Conservation (phyloP, 805 yeast species). For the Saccharomycopsis sp. region DNA sequence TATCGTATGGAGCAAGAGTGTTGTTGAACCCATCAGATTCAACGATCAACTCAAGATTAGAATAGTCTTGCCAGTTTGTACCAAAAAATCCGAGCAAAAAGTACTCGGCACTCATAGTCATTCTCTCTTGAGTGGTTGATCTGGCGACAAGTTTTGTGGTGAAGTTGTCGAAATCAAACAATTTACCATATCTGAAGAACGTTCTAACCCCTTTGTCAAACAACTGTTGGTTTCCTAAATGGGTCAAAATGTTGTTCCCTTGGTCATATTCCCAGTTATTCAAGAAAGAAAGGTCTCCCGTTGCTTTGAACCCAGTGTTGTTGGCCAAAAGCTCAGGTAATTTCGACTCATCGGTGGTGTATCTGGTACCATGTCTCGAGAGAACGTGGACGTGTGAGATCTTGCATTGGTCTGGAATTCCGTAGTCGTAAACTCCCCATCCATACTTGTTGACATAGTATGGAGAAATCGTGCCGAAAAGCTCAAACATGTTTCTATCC, state of each 20-base stretch:
- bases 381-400: slow-evolving; percentile 64
- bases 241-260: slow-evolving; percentile 21
- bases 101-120: slow-evolving; percentile 39
- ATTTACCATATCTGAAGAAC: slow-evolving; percentile 23
- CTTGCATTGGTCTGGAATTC: slow-evolving; percentile 35
- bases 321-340: slow-evolving; percentile 26
- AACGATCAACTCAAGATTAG: slow-evolving; percentile 21
- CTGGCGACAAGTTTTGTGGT: slow-evolving; percentile 19
- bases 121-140: slow-evolving; percentile 42
- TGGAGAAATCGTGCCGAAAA: slow-evolving; percentile 22
- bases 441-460: slow-evolving; percentile 19
- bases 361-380: slow-evolving; percentile 78
- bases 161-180: slow-evolving; percentile 7
- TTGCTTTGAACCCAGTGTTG: slow-evolving; percentile 30
- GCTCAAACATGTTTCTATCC: slow-evolving; percentile 21
- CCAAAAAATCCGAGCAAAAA: slow-evolving; percentile 48
- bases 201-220: slow-evolving; percentile 23
- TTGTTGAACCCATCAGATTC: slow-evolving; percentile 23
- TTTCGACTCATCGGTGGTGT: slow-evolving; percentile 39
- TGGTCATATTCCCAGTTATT: slow-evolving; percentile 33
- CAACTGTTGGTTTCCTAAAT: slow-evolving; percentile 23
- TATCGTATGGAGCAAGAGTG: slow-evolving; percentile 19
- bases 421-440: slow-evolving; percentile 23
- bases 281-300: slow-evolving; percentile 48
- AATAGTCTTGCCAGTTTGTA: slow-evolving; percentile 22